Evolutionary conservation across 192 early-diverging fungal genomes (phyloP), one percentile per base, ranked within the genome.

Genomic region (Coemansia sp.): DNA sequence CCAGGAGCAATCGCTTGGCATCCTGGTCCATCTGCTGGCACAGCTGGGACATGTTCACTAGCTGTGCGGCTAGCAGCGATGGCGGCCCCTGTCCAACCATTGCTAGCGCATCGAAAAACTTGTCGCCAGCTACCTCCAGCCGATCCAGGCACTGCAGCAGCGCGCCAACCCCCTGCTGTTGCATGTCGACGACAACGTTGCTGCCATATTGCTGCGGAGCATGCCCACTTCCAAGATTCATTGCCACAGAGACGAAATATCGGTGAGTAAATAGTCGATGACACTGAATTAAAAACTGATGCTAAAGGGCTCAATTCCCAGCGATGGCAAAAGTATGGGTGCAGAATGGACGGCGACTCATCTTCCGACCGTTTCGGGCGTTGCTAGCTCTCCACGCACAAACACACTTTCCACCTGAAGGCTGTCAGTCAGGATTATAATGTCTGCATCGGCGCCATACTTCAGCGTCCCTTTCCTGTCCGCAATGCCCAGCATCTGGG

Each of bases 81-180:
- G 73, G 73, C 20, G 73, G 73, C 0, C 73, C 73, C 35, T 68
- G 73, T 9, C 73, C 73, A 38, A 75, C 65, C 66, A 67, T 52
- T 5, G 55, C 73, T 28, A 75, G 58, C 21, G 66, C 61, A n/a
- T 64, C 62, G 41, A 75, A 75, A 28, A 75, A 68, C 45, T 51
- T 69, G 44, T 50, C 43, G n/a, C 65, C 66, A 8, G 61, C 55
- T 17, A 36, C 40, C 14, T 75, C 73, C 21, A 75, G 62, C 12
- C 62, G 60, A n/a, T 68, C 60, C 26, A 75, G 36, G 19, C 26
- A 44, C 36, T 69, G 73, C 25, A 69, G 45, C 53, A 75, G 50
- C 10, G 50, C 41, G 22, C 27, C 36, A 6, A 65, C 43, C 8
- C 62, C 62, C 5, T 62, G 65, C 1, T 48, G 35, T 55, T 75